Percentiles rank a stretch among this genome's conserved stretches.
These are phyloP conservation scores for Tetracladium marchalianum DNA, from an alignment of 495 filamentous ascomycete genomes.

Conservation along the genomic window DNA sequence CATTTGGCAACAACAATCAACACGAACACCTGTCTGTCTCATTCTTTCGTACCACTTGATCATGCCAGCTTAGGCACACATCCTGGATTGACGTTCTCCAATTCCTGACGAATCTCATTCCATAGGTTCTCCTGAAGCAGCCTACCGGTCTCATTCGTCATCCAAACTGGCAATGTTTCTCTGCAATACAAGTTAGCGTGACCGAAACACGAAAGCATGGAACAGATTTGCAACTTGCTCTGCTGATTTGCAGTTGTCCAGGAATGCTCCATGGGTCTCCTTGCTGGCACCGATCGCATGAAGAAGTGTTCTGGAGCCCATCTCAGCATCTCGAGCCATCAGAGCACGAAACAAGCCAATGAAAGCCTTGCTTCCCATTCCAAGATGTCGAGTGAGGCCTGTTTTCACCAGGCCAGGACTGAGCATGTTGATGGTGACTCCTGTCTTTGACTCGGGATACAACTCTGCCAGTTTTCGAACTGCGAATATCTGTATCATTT, in stretches of 20 bases:
- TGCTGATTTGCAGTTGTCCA: background rate
- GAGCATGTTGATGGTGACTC: slow-evolving; percentile 41
- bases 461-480: slow-evolving; percentile 34
- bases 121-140: slow-evolving; percentile 18
- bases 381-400: slow-evolving; percentile 10
- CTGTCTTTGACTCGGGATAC: slow-evolving; percentile 13
- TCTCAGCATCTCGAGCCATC: slow-evolving; percentile 10
- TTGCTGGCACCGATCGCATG: background rate
- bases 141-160: slow-evolving; percentile 18
- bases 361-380: slow-evolving; percentile 4
- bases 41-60: background rate
- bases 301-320: slow-evolving; percentile 11
- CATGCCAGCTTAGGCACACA: slow-evolving; percentile 3
- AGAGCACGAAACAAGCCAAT: slow-evolving; percentile 6
- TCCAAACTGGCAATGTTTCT: slow-evolving; percentile 13
- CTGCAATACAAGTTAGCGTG: too few relatives aligned
- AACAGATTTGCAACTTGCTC: background rate
- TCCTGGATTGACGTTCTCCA: slow-evolving; percentile 8
- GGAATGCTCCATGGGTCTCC: slow-evolving; percentile 2
- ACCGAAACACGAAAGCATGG: too few relatives aligned
- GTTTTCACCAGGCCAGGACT: slow-evolving; percentile 22
- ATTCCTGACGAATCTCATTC: slow-evolving; percentile 14
- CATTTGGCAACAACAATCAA: too few relatives aligned
- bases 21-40: background rate
- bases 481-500: slow-evolving; percentile 40